Conservation (phyloP, 345 rosid species). For the Linum tenue region DNA sequence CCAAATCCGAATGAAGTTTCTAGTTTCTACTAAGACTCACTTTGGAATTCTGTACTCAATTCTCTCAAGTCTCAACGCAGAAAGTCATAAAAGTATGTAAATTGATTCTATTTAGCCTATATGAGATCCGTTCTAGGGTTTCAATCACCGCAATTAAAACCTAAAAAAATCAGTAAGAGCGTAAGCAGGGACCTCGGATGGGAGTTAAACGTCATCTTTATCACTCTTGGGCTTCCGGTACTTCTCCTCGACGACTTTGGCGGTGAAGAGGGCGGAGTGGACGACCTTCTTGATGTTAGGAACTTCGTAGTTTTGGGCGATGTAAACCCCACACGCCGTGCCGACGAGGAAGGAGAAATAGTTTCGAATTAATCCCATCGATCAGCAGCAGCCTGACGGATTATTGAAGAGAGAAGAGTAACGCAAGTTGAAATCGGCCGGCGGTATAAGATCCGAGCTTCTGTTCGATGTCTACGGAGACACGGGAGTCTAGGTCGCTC, state of each 20-base stretch:
- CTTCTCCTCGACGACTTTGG: constrained; percentile 48
- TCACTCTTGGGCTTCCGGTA: constrained; percentile 59
- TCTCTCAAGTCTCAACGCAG: not conserved
- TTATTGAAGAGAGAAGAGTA: not conserved
- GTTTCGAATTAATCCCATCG: constrained; percentile 68
- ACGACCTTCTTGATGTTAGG: constrained; percentile 64
- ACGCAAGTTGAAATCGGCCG: no score
- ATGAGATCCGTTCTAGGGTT: not conserved
- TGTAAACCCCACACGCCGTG: constrained; percentile 57
- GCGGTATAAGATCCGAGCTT: no score
- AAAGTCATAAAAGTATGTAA: not conserved
- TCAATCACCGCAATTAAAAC: not conserved
- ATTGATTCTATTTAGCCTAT: not conserved
- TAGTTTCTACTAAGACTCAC: no score
- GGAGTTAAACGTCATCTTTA: constrained; percentile 21
- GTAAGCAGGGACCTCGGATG: not conserved
- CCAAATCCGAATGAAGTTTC: no score
- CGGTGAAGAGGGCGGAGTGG: constrained; percentile 37
- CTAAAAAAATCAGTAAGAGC: not conserved
- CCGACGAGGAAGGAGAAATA: constrained; percentile 55
- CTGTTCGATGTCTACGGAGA: no score
- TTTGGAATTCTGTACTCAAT: no score
- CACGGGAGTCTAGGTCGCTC: no score
- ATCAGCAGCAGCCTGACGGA: no score
- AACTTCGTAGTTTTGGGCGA: constrained; percentile 82